Percentiles rank a stretch among this genome's conserved stretches.
phyloP scores from a whole-genome alignment of 768 basidiomycete genomes.

The Calocybe gangraenosa region DNA sequence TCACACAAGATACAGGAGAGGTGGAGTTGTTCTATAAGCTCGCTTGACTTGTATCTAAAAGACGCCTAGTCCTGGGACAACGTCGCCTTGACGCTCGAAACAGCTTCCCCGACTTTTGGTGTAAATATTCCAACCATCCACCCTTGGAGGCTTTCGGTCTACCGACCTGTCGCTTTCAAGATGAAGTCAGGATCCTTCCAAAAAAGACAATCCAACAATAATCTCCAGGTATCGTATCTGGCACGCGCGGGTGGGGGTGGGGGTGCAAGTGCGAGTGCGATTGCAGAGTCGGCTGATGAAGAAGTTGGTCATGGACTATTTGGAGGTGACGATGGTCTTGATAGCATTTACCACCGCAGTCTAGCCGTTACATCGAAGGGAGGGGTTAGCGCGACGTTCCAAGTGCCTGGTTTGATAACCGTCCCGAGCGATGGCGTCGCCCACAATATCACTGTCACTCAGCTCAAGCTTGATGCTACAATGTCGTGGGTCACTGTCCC shows the following conservation, averaged over 20 bases:
- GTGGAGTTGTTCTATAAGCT: constrained; percentile 12
- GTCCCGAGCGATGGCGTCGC: constrained; percentile 14
- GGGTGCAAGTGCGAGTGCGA: neutral
- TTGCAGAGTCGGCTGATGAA: neutral
- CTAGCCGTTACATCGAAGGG: constrained; percentile 26
- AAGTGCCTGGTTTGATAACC: constrained; percentile 9
- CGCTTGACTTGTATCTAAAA: too few species aligned
- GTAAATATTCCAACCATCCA: constrained; percentile 27
- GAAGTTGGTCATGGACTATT: neutral
- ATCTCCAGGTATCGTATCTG: too few species aligned
- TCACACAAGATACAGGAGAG: constrained; percentile 37
- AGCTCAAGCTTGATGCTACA: constrained; percentile 5
- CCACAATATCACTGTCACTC: constrained; percentile 9
- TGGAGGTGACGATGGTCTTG: neutral
- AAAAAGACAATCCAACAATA: too few species aligned
- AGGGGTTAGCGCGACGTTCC: constrained; percentile 27
- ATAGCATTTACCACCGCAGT: constrained; percentile 12
- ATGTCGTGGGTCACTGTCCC: constrained; percentile 12
- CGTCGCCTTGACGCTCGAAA: constrained; percentile 30
- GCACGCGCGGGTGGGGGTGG: too few species aligned
- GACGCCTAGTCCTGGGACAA: constrained; percentile 13
- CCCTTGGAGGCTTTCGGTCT: constrained; percentile 22
- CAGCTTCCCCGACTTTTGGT: constrained; percentile 36
- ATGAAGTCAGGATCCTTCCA: too few species aligned
- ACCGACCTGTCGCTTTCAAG: too few species aligned